Evolutionary conservation across 176 grass and related monocot species (phyloP).

Genomic region (Oryza glumipatula): DNA sequence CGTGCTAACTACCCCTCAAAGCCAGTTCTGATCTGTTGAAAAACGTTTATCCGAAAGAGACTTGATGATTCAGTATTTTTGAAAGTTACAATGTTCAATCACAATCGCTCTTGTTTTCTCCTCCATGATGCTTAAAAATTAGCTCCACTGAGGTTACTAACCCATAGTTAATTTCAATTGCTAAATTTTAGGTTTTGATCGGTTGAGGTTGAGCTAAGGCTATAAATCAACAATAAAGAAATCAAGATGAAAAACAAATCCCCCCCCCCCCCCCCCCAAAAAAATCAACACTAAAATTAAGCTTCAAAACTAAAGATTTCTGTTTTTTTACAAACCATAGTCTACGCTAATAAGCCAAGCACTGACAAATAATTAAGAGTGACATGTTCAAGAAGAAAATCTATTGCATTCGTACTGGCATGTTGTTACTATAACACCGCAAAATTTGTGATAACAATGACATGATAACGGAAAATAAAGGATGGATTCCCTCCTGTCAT

Average conservation of each 20-base stretch:
- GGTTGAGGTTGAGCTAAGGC: no score
- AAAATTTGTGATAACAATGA: background rate
- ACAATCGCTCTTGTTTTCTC: background rate
- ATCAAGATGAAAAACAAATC: no score
- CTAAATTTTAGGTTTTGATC: background rate
- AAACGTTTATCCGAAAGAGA: constrained; percentile 14
- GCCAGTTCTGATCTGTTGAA: background rate
- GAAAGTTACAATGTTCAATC: no score
- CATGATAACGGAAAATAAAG: background rate
- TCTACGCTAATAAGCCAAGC: background rate
- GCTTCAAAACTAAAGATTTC: no score
- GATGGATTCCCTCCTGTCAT: background rate
- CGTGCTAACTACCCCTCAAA: constrained; percentile 10
- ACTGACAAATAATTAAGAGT: background rate
- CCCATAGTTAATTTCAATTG: background rate
- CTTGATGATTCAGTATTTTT: background rate
- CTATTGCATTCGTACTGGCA: background rate
- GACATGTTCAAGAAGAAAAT: background rate
- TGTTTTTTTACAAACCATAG: background rate
- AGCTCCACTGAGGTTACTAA: background rate
- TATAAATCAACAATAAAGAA: no score
- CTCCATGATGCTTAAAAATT: background rate
- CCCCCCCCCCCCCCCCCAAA: no score
- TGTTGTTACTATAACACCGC: background rate
- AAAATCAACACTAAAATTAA: no score